Base-by-base conservation (phyloP, 2,329 filamentous ascomycete genomes). In the Chaetothyriales sp. region DNA sequence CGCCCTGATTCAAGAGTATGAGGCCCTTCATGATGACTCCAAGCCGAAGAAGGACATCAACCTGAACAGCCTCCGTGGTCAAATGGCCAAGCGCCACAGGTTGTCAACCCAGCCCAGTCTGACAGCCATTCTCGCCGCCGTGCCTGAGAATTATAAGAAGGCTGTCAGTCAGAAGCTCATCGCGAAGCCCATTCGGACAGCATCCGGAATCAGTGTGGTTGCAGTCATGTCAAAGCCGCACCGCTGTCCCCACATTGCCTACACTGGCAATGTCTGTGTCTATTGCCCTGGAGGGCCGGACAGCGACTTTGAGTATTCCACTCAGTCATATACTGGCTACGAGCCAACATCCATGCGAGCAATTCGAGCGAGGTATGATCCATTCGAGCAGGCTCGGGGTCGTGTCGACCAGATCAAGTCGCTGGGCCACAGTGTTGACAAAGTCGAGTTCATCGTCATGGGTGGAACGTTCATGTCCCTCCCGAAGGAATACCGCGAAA, bases 391-490 rank as follows among this genome's bases (percentile, higher is more conserved):
- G 73, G 92, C 92, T 15, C 79, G 92, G 66, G 92, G 92, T 44
- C 82, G 92, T 60, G 90, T 98, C 5, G 94, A 98, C 62, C 92
- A 98, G 71, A 88, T 98, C 65, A 94, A 94, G 68, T 86, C 87
- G 1, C 77, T 98, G 0, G 92, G 92, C 0, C 92, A 98, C 69
- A 95, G 88, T 46, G 92, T 98, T 47, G 92, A 98, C 72, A 98
- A 98, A 69, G 92, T 98, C 20, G 92, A 98, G 73, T 98, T 97
- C 69, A 98, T 98, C 65, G 95, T 98, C 66, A 98, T 98, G 92
- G 92, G 92, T 54, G 92, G 92, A 59, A 98, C 92, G 0, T 98
- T 98, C 70, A 98, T 98, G 94, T 97, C 90, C 2, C 71, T 98
- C 22, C 78, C 90, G 7, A 82, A 89, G 62, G 82, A 84, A 20